These are phyloP conservation scores for Elsinoe fawcettii DNA, from an alignment of 2,329 filamentous ascomycete genomes.

Conservation along the genomic window DNA sequence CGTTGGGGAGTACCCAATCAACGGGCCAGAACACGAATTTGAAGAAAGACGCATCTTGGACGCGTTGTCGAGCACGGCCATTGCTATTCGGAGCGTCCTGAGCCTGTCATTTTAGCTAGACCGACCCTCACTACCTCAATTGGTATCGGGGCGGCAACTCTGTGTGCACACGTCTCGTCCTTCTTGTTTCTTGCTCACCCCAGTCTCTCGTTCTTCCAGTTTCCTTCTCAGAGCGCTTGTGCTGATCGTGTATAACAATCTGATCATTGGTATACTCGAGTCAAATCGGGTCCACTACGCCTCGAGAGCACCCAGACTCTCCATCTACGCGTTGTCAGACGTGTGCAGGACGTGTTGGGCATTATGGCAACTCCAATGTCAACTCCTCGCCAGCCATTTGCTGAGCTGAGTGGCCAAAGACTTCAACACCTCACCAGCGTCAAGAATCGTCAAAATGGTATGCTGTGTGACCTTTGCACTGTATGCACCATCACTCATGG, in stretches of 20 bases:
- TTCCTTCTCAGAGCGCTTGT: neutral
- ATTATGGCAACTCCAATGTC: slow-evolving; percentile 28
- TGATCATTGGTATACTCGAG: neutral
- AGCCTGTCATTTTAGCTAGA: neutral
- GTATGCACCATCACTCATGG: slow-evolving; percentile 11
- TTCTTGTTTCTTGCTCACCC: neutral
- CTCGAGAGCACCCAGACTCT: neutral
- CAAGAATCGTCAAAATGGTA: slow-evolving; percentile 68
- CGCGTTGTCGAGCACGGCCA: neutral
- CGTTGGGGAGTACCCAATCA: neutral
- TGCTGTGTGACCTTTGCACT: slow-evolving; percentile 15
- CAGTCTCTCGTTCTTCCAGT: slow-evolving; percentile 7
- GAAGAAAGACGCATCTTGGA: neutral
- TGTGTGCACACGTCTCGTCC: slow-evolving; percentile 4
- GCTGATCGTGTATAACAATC: neutral
- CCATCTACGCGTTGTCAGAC: neutral
- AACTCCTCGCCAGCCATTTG: slow-evolving; percentile 60
- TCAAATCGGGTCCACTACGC: neutral
- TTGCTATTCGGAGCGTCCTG: neutral
- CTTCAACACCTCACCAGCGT: slow-evolving; percentile 64
- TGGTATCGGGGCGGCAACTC: slow-evolving; percentile 14
- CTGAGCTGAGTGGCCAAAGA: slow-evolving; percentile 60
- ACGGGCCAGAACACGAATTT: neutral
- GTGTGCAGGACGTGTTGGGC: slow-evolving; percentile 2
- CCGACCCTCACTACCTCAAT: slow-evolving; percentile 14